Conservation (phyloP, 2,329 filamentous ascomycete species). For the Aphanocladium album region DNA sequence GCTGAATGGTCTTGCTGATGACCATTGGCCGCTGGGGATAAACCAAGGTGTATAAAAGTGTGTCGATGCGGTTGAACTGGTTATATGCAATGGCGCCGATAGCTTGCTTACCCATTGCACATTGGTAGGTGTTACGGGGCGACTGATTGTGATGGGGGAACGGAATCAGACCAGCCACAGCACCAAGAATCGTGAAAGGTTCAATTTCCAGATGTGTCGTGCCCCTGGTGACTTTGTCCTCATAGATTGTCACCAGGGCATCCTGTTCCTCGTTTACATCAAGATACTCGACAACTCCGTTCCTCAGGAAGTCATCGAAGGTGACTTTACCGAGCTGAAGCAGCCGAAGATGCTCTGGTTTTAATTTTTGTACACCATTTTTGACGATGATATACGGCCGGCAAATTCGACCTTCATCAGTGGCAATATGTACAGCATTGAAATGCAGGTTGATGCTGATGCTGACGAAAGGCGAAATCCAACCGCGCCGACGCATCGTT, state of each 20-base stretch:
- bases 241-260: slow-evolving; percentile 84
- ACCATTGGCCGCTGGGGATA: slow-evolving; percentile 98
- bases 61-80: slow-evolving; percentile 95
- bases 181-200: slow-evolving; percentile 92
- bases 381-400: slow-evolving; percentile 94
- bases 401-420: slow-evolving; percentile 94
- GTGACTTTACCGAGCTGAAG: slow-evolving; percentile 78
- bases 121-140: slow-evolving; percentile 96
- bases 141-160: slow-evolving; percentile 99
- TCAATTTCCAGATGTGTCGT: slow-evolving; percentile 97
- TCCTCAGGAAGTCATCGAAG: slow-evolving; percentile 90
- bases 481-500: slow-evolving; percentile 78
- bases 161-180: slow-evolving; percentile 91
- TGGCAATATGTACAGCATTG: slow-evolving; percentile 87
- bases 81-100: slow-evolving; percentile 98
- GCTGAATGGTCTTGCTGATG: slow-evolving; percentile 91
- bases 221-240: slow-evolving; percentile 72
- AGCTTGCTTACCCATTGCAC: slow-evolving; percentile 99
- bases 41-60: slow-evolving; percentile 90
- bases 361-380: slow-evolving; percentile 77
- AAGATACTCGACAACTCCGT: slow-evolving; percentile 90
- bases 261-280: slow-evolving; percentile 99
- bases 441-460: slow-evolving; percentile 95
- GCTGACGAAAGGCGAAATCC: slow-evolving; percentile 93
- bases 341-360: slow-evolving; percentile 69